Base-by-base conservation (phyloP, 257 asterid genomes). In the Nicotiana tabacum region DNA sequence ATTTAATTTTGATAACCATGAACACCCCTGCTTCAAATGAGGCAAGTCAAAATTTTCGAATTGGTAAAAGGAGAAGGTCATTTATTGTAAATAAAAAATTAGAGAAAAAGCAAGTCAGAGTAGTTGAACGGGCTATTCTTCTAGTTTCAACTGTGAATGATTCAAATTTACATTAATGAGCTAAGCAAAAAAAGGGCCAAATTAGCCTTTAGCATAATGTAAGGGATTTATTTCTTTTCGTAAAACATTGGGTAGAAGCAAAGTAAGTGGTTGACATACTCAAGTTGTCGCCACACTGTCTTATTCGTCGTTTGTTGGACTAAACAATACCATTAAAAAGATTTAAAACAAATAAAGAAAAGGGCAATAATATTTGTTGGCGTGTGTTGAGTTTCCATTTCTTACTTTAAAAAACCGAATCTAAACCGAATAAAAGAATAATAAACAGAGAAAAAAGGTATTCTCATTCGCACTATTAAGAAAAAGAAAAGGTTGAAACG, bases 201-300 rank as follows among this genome's bases (percentile, higher is more conserved):
- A 62, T 62, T 33, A 56, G 32, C 69, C 62, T 65, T 83, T 53
- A 27, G 18, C 67, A 62, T 77, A 5, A 32, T 51, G 69, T 17
- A 43, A n/a, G 21, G 57, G 77, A 37, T 24, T 29, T 60, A 16
- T 62, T 62, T 69, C 12, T 33, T 62, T 62, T 69, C 13, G 48
- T 32, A n/a, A 17, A 65, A 48, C 53, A 9, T 66, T 60, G 66
- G 79, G 27, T 56, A 53, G 29, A 48, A 15, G 48, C 27, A n/a
- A 6, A 33, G 81, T 4, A 33, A 56, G 43, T 39, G 30, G 85
- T 43, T 83, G 80, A 66, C 83, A 77, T 53, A 62, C 53, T 12
- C 80, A 48, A 48, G 77, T 29, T 72, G 81, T 82, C 60, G 81
- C 64, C 81, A 15, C 1, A 77, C 32, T 69, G 77, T 80, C 77